These are phyloP conservation scores for Ceratobasidium sp. DNA, from an alignment of 1,284 basidiomycete species.

Conservation along the genomic window DNA sequence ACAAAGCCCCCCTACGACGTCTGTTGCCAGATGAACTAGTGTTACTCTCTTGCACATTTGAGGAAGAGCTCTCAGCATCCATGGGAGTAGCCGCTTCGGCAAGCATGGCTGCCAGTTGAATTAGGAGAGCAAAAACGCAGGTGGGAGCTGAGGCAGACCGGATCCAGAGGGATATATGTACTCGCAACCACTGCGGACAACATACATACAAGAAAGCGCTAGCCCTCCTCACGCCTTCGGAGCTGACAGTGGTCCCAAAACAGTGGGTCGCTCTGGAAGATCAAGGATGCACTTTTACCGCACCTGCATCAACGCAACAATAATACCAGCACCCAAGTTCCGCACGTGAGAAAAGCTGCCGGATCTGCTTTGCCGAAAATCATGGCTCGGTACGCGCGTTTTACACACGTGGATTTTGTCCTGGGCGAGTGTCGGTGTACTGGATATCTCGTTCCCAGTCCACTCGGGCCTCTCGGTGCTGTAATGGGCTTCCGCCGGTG, in stretches of 20 bases:
- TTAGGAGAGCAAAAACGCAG: constrained; percentile 38
- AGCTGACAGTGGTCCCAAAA: constrained; percentile 38
- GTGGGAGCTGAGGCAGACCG: constrained; percentile 41
- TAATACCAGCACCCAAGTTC: constrained; percentile 36
- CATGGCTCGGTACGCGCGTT: constrained; percentile 26
- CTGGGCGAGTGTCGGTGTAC: constrained; percentile 18
- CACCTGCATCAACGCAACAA: constrained; percentile 37
- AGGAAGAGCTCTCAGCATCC: constrained; percentile 24
- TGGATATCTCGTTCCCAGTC: constrained; percentile 10
- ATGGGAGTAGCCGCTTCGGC: constrained; percentile 15
- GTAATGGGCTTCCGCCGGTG: neutral
- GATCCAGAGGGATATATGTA: constrained; percentile 40
- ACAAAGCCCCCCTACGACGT: constrained; percentile 60
- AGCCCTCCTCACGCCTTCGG: constrained; percentile 40
- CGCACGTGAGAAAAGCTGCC: constrained; percentile 41
- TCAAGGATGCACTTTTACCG: constrained; percentile 41
- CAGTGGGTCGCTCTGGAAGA: constrained; percentile 24
- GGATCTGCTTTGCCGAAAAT: constrained; percentile 40
- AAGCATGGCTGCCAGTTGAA: constrained; percentile 16
- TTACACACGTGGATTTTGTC: constrained; percentile 38
- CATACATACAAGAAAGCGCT: constrained; percentile 42
- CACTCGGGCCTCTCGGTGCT: constrained; percentile 36
- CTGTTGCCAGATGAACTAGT: constrained; percentile 28
- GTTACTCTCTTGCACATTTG: constrained; percentile 35
- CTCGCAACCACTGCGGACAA: constrained; percentile 39